Percentiles rank a stretch among this genome's conserved stretches.
phyloP scores from a whole-genome alignment of 306 rosid genomes.

The Pyrus pyrifolia region DNA sequence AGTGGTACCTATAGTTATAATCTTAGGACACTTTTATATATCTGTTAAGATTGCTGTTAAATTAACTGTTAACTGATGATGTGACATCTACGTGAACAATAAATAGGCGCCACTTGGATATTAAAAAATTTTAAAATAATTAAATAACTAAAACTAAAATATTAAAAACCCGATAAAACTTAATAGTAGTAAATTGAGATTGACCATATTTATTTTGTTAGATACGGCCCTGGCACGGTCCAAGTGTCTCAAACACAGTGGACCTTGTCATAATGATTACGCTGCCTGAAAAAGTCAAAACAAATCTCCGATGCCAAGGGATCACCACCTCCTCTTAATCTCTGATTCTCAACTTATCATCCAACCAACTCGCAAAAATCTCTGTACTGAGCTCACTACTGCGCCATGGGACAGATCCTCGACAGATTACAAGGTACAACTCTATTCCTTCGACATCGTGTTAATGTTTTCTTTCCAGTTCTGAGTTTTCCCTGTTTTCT shows the following conservation, averaged over 20 bases:
- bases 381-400: background rate
- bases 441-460: background rate
- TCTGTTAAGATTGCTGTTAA: too few species aligned
- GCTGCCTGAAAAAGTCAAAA: background rate
- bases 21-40: too few species aligned
- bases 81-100: rapidly evolving
- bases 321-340: background rate
- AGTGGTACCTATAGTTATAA: too few species aligned
- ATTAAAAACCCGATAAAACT: too few species aligned
- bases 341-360: background rate
- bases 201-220: too few species aligned
- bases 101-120: too few species aligned
- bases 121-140: too few species aligned
- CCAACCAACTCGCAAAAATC: background rate
- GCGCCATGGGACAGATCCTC: conserved; percentile 52
- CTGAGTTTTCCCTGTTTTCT: background rate
- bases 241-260: background rate
- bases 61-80: too few species aligned
- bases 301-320: background rate
- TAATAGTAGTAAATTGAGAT: too few species aligned
- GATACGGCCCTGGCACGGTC: too few species aligned
- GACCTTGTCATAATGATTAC: background rate
- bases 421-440: conserved; percentile 43
- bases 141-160: too few species aligned
- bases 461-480: background rate